Percentiles rank a stretch among this genome's conserved stretches.
Evolutionary conservation across 345 rosid genomes (phyloP).

Genomic region (Salix koriyanagi): DNA sequence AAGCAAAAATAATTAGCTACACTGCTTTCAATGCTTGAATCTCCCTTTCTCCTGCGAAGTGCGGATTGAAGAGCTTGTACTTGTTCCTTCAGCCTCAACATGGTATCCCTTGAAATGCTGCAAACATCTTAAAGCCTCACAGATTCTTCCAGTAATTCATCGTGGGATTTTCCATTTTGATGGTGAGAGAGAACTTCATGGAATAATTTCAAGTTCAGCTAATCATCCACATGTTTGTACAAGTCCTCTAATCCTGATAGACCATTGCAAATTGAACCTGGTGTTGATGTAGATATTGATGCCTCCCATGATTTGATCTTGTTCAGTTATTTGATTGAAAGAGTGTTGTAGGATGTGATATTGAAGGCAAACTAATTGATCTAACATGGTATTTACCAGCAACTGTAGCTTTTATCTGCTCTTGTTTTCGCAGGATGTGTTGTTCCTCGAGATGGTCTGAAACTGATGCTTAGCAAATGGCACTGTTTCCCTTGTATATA

Average conservation of each 20-base stretch:
- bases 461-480: constrained; percentile 12
- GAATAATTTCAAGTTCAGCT: constrained; percentile 51
- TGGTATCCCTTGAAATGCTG: constrained; percentile 44
- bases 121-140: constrained; percentile 58
- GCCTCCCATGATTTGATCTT: constrained; percentile 38
- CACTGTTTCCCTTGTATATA: constrained; percentile 5
- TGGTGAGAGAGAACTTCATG: constrained; percentile 39
- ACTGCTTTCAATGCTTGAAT: constrained; percentile 25
- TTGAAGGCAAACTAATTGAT: constrained; percentile 68
- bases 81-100: constrained; percentile 46
- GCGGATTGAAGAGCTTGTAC: constrained; percentile 54
- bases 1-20: constrained; percentile 28
- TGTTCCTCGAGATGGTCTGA: not conserved
- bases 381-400: constrained; percentile 38
- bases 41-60: constrained; percentile 49
- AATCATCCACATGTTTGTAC: constrained; percentile 38
- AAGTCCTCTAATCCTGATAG: constrained; percentile 48
- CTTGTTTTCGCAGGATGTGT: not conserved
- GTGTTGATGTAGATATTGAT: constrained; percentile 19
- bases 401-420: constrained; percentile 19
- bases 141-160: constrained; percentile 55
- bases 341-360: constrained; percentile 56
- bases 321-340: constrained; percentile 35
- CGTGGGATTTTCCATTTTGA: constrained; percentile 29
- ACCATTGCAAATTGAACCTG: constrained; percentile 30